Conservation (phyloP, 192 early-diverging fungal genomes). For the Coemansia sp. region DNA sequence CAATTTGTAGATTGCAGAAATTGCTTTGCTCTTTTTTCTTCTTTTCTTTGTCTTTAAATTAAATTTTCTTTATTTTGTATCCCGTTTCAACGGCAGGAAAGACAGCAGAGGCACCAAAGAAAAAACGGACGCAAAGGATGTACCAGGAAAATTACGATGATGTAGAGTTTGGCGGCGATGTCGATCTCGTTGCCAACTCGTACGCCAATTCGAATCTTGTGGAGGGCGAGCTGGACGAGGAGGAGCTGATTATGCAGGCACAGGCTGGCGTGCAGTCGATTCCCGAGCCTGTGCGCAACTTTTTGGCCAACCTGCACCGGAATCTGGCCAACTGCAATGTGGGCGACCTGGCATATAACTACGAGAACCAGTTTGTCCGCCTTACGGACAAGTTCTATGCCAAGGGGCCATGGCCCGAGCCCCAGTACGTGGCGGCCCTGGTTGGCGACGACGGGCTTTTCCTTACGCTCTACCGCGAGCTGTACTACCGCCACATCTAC, state of each 20-base stretch:
- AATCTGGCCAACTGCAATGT: conserved; percentile 79
- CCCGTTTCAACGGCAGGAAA: not conserved
- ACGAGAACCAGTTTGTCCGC: conserved; percentile 88
- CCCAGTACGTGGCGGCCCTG: conserved; percentile 76
- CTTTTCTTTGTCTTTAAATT: not conserved
- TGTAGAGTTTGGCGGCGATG: conserved; percentile 54
- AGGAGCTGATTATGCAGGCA: conserved; percentile 39
- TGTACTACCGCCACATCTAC: conserved; percentile 98
- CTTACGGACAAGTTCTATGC: conserved; percentile 91
- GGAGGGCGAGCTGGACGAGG: conserved; percentile 45
- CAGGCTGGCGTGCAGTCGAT: conserved; percentile 61
- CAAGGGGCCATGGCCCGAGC: conserved; percentile 89
- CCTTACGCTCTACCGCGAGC: conserved; percentile 91
- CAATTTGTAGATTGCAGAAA: not conserved
- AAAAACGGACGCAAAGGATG: conserved; percentile 17
- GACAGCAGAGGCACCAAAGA: not conserved
- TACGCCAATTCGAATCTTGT: conserved; percentile 42
- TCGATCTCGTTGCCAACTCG: conserved; percentile 49
- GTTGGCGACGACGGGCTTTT: conserved; percentile 84
- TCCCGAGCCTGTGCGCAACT: conserved; percentile 84
- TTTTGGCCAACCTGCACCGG: conserved; percentile 79
- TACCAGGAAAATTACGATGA: conserved; percentile 51
- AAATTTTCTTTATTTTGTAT: not conserved
- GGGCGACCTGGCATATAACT: conserved; percentile 84
- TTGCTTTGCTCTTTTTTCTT: not conserved